phyloP scores from a whole-genome alignment of 805 yeast species.

The Metschnikowia arizonensis region DNA sequence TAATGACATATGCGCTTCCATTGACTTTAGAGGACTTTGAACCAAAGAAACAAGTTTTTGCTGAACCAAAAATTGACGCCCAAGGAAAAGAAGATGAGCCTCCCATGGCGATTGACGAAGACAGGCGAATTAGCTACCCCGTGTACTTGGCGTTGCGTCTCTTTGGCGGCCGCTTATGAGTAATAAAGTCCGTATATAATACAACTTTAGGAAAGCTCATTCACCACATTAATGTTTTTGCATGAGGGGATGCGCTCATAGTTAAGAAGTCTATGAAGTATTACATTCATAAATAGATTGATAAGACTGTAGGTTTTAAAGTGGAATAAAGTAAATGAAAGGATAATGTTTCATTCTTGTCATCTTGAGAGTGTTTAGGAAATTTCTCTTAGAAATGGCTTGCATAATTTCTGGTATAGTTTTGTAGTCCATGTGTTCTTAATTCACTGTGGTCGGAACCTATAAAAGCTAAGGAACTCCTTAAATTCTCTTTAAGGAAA shows the following conservation, averaged over 20 bases:
- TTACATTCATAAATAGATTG: background rate
- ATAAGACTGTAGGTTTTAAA: too few relatives aligned
- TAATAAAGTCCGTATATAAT: background rate
- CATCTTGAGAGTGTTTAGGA: too few relatives aligned
- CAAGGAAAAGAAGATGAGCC: slow-evolving; percentile 18
- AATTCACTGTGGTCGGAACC: too few relatives aligned
- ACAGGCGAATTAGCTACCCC: slow-evolving; percentile 57
- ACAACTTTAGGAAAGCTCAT: background rate
- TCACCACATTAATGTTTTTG: background rate
- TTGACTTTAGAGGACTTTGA: slow-evolving; percentile 59
- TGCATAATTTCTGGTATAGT: too few relatives aligned
- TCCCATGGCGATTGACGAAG: slow-evolving; percentile 43
- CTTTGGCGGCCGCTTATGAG: slow-evolving; percentile 9
- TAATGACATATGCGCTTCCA: slow-evolving; percentile 48
- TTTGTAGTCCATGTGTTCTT: too few relatives aligned
- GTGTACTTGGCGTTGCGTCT: slow-evolving; percentile 59
- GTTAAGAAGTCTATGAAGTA: background rate
- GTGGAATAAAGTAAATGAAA: too few relatives aligned
- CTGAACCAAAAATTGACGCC: slow-evolving; percentile 15
- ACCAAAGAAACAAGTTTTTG: slow-evolving; percentile 22
- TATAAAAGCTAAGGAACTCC: too few relatives aligned
- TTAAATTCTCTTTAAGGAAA: too few relatives aligned
- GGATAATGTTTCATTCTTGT: too few relatives aligned
- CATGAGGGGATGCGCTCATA: background rate
- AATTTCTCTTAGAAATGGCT: too few relatives aligned